Conservation (phyloP, 164 flowering plant genomes). For the Vitis cinerea region DNA sequence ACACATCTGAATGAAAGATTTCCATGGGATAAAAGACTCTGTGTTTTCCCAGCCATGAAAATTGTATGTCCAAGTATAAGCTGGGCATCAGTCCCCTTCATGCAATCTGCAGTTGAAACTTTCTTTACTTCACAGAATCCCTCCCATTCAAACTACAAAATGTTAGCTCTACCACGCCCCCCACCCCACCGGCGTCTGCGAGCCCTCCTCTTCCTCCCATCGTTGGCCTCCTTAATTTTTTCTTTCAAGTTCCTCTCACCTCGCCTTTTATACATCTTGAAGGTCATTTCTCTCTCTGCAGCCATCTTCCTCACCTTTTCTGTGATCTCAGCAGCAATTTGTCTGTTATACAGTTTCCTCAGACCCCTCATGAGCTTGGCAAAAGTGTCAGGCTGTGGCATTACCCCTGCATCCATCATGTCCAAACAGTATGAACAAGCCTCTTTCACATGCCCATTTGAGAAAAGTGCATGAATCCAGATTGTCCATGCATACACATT, state of each 20-base stretch:
- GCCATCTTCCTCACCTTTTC: constrained; percentile 94
- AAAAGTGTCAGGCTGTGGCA: constrained; percentile 95
- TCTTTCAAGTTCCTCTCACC: constrained; percentile 82
- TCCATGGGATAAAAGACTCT: background rate
- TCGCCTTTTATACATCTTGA: constrained; percentile 88
- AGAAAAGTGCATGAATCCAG: constrained; percentile 87
- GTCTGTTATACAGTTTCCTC: constrained; percentile 69
- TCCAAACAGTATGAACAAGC: constrained; percentile 90
- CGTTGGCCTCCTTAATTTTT: constrained; percentile 54
- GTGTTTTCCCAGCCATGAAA: background rate
- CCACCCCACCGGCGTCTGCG: constrained; percentile 50
- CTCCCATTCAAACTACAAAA: constrained; percentile 11
- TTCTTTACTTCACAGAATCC: background rate
- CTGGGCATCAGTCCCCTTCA: background rate
- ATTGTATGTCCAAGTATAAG: background rate
- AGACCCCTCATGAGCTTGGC: constrained; percentile 89
- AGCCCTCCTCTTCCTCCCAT: constrained; percentile 59
- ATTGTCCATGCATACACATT: constrained; percentile 90
- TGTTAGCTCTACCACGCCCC: constrained; percentile 20
- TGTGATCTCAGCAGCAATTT: constrained; percentile 81
- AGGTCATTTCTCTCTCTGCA: constrained; percentile 69
- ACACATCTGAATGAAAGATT: background rate
- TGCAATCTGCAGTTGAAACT: background rate
- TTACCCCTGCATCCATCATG: constrained; percentile 81
- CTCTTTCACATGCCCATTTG: constrained; percentile 80